Percentiles rank a stretch among this genome's conserved stretches.
phyloP scores from a whole-genome alignment of 768 basidiomycete species.

The Xerocomellus chrysenteron region DNA sequence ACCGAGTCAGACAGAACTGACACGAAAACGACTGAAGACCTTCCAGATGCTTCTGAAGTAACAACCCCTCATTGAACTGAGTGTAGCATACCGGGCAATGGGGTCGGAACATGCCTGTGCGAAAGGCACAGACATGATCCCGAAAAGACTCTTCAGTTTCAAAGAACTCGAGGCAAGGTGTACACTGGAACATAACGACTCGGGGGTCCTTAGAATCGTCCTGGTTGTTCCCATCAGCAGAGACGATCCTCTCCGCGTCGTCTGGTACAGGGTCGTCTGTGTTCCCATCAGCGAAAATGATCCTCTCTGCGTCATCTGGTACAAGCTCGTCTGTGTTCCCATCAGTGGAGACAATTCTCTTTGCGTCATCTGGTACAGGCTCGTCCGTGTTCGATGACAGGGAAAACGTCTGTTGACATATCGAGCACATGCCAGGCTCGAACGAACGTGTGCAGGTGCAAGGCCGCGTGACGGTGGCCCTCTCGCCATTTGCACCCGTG shows the following conservation, averaged over 20 bases:
- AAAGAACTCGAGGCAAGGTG: slow-evolving; percentile 16
- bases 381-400: not conserved
- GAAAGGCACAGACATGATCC: slow-evolving; percentile 17
- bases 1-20: slow-evolving; percentile 17
- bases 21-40: slow-evolving; percentile 15
- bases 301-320: no score
- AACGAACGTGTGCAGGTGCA: not conserved
- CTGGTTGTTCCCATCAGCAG: not conserved
- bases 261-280: no score
- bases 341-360: no score
- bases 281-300: no score
- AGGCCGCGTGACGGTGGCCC: not conserved
- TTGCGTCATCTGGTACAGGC: not conserved
- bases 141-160: slow-evolving; percentile 7
- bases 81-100: slow-evolving; percentile 25
- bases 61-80: slow-evolving; percentile 20
- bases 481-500: not conserved
- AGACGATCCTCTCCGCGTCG: not conserved
- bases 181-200: slow-evolving; percentile 7
- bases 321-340: no score
- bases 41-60: slow-evolving; percentile 20
- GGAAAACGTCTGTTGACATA: slow-evolving; percentile 3
- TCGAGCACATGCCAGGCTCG: slow-evolving; percentile 2
- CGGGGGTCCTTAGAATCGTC: not conserved
- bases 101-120: slow-evolving; percentile 2